Evolutionary conservation across 176 grass and related monocot species (phyloP).

Genomic region (Triticum dicoccoides): DNA sequence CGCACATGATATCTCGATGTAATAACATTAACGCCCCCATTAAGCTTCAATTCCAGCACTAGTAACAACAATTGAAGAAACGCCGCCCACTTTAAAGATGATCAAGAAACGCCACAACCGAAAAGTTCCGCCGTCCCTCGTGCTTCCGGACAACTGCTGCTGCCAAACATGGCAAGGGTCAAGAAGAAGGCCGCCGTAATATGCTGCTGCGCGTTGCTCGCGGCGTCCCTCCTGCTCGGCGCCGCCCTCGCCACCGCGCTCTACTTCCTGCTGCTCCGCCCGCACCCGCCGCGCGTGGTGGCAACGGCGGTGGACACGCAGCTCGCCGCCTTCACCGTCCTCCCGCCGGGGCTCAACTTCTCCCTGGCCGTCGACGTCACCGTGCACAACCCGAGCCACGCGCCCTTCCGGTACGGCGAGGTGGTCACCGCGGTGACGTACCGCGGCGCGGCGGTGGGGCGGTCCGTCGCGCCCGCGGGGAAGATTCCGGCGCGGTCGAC

Average conservation of each 20-base stretch:
- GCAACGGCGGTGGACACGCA: conserved; percentile 23
- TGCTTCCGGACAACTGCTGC: neutral
- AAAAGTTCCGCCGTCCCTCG: neutral
- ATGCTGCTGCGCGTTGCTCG: conserved; percentile 25
- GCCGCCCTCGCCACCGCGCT: conserved; percentile 23
- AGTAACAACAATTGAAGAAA: neutral
- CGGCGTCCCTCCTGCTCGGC: conserved; percentile 22
- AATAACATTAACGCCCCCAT: neutral
- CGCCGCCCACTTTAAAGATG: neutral
- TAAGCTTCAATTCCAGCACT: neutral
- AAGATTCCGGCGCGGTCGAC: conserved; percentile 30
- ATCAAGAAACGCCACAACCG: neutral
- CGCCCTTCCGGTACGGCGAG: conserved; percentile 38
- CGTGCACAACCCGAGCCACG: conserved; percentile 61
- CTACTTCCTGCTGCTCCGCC: conserved; percentile 50
- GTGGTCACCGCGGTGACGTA: conserved; percentile 39
- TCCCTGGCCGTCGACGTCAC: conserved; percentile 31
- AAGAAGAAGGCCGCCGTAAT: conserved; percentile 7
- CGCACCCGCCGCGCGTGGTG: conserved; percentile 31
- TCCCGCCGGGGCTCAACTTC: conserved; percentile 39
- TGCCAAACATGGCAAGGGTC: conserved; percentile 1
- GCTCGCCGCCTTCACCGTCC: conserved; percentile 19
- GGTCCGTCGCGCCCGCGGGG: conserved; percentile 17
- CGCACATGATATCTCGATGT: neutral
- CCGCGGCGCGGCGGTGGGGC: conserved; percentile 41